A percentile compares a stretch with the other conserved stretches of the same genome.
phyloP scores from a whole-genome alignment of 2,329 filamentous ascomycete species.

The Curvularia spicifera region DNA sequence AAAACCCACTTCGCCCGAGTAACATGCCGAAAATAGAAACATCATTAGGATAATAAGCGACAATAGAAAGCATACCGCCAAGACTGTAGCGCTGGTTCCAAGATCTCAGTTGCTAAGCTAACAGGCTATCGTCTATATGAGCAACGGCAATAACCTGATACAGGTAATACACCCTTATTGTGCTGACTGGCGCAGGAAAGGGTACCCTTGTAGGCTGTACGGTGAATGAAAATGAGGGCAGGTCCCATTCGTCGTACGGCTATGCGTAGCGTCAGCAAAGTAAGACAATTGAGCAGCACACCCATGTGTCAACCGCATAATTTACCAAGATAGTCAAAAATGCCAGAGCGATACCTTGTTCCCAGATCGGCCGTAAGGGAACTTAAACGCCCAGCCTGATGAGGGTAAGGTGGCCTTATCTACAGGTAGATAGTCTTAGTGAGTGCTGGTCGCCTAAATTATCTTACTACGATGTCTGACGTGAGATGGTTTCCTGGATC shows the following conservation, averaged over 20 bases:
- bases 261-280: background rate
- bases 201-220: background rate
- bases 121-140: background rate
- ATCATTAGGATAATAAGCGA: background rate
- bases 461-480: background rate
- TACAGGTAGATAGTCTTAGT: background rate
- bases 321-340: background rate
- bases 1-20: background rate
- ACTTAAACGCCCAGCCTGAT: background rate
- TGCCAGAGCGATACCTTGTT: background rate
- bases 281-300: background rate
- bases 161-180: background rate
- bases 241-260: too few relatives aligned
- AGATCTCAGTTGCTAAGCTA: background rate
- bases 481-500: background rate
- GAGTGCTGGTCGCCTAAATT: background rate
- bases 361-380: background rate
- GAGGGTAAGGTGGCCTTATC: background rate
- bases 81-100: background rate
- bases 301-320: background rate
- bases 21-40: background rate
- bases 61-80: background rate
- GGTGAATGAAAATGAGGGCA: background rate
- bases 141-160: background rate
- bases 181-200: background rate